Percentiles rank a stretch among this genome's conserved stretches.
These are phyloP conservation scores for Tricholoma saponaceum DNA, from an alignment of 768 basidiomycete species.

Conservation along the genomic window DNA sequence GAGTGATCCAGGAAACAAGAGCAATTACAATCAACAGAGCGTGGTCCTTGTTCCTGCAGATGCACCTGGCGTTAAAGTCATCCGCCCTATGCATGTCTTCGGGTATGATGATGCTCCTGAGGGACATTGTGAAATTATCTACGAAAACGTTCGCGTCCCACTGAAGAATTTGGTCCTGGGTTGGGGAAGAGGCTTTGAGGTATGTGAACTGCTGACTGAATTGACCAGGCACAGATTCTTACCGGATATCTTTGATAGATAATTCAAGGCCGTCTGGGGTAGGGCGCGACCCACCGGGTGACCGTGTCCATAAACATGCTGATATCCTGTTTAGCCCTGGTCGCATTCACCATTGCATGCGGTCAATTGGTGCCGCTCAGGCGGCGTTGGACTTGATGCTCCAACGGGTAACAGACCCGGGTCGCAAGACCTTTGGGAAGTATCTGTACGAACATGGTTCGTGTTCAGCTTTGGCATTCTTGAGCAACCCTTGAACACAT, in stretches of 20 bases:
- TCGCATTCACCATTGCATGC: conserved; percentile 98
- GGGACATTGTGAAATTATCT: conserved; percentile 94
- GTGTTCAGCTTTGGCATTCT: conserved; percentile 9
- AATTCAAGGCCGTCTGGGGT: conserved; percentile 95
- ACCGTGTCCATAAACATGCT: neutral
- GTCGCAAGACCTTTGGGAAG: conserved; percentile 92
- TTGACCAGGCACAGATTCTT: neutral
- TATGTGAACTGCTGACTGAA: conserved; percentile 19
- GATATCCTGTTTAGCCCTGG: conserved; percentile 62
- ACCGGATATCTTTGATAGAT: conserved; percentile 40
- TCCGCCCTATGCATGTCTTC: conserved; percentile 92
- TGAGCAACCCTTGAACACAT: neutral
- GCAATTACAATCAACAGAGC: conserved; percentile 80
- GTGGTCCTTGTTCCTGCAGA: conserved; percentile 93
- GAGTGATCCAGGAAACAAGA: conserved; percentile 81
- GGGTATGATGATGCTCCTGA: conserved; percentile 96
- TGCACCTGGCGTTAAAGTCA: conserved; percentile 78
- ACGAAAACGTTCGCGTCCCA: conserved; percentile 91
- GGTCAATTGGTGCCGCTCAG: conserved; percentile 87
- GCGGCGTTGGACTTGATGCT: conserved; percentile 85
- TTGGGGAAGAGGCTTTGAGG: conserved; percentile 95
- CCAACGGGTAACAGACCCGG: conserved; percentile 87
- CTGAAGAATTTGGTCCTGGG: conserved; percentile 80
- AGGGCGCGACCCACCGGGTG: conserved; percentile 13
- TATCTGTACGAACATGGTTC: conserved; percentile 85